phyloP scores from a whole-genome alignment of 2,329 filamentous ascomycete genomes.

The Trichoderma hamatum region DNA sequence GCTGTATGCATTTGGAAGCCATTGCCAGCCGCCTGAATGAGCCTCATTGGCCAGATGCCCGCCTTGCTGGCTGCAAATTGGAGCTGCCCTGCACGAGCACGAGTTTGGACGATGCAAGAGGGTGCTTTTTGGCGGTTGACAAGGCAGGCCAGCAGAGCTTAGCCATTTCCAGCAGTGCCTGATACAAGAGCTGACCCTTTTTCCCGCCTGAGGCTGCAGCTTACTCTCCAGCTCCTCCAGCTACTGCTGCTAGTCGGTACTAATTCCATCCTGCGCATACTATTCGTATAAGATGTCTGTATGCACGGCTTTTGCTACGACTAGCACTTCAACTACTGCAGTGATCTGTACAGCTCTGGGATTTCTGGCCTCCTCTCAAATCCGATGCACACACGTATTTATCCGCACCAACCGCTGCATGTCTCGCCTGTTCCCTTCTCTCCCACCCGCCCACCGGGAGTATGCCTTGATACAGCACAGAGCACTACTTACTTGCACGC shows the following conservation, averaged over 20 bases:
- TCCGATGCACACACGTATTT: not conserved
- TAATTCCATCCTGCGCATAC: not conserved
- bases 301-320: not conserved
- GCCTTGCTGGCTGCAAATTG: not conserved
- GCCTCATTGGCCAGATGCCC: not conserved
- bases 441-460: not conserved
- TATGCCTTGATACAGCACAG: not conserved
- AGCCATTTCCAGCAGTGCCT: not conserved
- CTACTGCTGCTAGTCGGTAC: not conserved
- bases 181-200: too few species aligned
- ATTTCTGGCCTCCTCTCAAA: not conserved
- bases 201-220: not conserved
- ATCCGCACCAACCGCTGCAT: not conserved
- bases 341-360: not conserved
- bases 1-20: not conserved
- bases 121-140: not conserved
- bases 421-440: not conserved
- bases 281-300: not conserved
- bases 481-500: not conserved
- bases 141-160: not conserved
- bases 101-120: not conserved
- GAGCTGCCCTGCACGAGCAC: conserved; percentile 2
- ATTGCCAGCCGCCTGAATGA: too few species aligned
- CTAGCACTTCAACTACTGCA: not conserved
- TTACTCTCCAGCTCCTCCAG: not conserved